These are phyloP conservation scores for Chalaropsis ovoidea DNA, from an alignment of 2,329 filamentous ascomycete species.

Conservation along the genomic window DNA sequence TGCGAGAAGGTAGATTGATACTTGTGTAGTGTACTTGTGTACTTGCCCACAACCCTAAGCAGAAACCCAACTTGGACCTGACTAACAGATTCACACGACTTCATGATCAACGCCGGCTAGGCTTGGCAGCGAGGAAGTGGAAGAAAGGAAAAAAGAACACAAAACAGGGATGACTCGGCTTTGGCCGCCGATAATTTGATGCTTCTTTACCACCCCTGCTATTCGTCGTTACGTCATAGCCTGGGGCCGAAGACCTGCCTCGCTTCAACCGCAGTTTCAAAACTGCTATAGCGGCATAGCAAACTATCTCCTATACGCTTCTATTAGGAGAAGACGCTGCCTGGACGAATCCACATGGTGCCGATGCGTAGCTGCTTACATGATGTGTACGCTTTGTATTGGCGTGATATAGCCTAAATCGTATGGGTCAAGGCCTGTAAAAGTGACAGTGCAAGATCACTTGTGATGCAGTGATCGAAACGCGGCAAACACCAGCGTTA, in stretches of 20 bases:
- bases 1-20: too few species aligned
- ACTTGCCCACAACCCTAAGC: not conserved
- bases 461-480: not conserved
- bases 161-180: constrained; percentile 7
- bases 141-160: not conserved
- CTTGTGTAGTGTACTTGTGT: not conserved
- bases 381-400: not conserved
- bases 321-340: not conserved
- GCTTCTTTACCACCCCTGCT: not conserved
- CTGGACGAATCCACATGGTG: not conserved
- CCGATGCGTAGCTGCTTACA: not conserved
- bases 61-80: not conserved
- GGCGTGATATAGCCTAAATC: not conserved
- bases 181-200: not conserved
- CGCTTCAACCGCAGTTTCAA: constrained; percentile 1
- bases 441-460: not conserved
- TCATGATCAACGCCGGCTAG: not conserved
- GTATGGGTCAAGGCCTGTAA: not conserved
- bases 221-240: constrained; percentile 4
- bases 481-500: not conserved
- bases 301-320: not conserved
- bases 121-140: not conserved
- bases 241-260: not conserved
- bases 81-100: not conserved
- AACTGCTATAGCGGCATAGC: not conserved